These are phyloP conservation scores for Begonia peltatifolia DNA, from an alignment of 306 rosid species.

Conservation along the genomic window DNA sequence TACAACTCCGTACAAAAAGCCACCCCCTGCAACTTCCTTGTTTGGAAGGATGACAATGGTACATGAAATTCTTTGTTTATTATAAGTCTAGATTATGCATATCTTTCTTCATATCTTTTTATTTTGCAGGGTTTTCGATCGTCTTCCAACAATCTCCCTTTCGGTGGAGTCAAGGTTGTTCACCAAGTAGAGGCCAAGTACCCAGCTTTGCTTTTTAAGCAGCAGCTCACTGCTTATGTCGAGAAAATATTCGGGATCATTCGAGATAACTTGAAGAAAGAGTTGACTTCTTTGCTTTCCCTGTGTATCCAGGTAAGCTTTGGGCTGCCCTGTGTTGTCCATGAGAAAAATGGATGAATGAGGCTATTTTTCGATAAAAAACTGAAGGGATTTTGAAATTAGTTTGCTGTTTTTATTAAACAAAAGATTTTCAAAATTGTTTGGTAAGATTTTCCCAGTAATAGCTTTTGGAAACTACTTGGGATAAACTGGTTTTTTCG, in stretches of 20 bases:
- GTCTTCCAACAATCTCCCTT: constrained; percentile 62
- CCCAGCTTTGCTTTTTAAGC: constrained; percentile 98
- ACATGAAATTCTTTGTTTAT: constrained; percentile 2
- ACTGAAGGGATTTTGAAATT: too few species aligned
- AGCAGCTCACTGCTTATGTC: constrained; percentile 97
- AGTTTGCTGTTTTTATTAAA: too few species aligned
- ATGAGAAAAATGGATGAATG: too few species aligned
- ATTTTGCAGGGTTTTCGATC: constrained; percentile 83
- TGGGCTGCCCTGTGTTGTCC: too few species aligned
- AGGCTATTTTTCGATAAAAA: too few species aligned
- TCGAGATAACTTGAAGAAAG: constrained; percentile 96
- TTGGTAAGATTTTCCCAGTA: too few species aligned
- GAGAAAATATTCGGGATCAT: constrained; percentile 96
- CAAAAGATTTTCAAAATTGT: too few species aligned
- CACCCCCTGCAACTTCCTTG: constrained; percentile 76
- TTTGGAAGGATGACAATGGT: constrained; percentile 99
- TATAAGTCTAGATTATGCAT: too few species aligned
- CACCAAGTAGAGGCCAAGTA: constrained; percentile 94
- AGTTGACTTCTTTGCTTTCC: constrained; percentile 57
- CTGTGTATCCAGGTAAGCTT: constrained; percentile 77
- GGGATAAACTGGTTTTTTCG: too few species aligned
- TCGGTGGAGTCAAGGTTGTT: constrained; percentile 46
- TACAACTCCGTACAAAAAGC: constrained; percentile 52
- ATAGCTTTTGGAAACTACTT: too few species aligned
- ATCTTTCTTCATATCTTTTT: constrained; percentile 2